Evolutionary conservation across 2,329 filamentous ascomycete species (phyloP), one percentile per base, ranked within the genome.

Genomic region (Boeremia exigua): DNA sequence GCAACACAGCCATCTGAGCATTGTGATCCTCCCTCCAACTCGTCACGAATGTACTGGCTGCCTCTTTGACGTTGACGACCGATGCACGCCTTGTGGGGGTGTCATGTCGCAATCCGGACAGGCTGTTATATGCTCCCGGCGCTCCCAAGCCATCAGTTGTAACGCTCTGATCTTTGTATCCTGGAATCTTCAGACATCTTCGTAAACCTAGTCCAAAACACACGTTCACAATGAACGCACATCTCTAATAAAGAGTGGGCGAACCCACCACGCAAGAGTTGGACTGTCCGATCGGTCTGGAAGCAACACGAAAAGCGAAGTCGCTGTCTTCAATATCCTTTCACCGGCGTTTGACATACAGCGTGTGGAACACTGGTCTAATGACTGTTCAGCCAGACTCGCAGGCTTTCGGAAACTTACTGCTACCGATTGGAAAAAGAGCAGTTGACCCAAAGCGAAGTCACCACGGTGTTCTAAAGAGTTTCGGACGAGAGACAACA

Each of bases 1-100:
- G 32, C 25, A 33, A n/a, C 23, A 37, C 27, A 15, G 30, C 14
- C 19, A 6, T 10, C 19, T 23, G 19, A 23, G 2, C 6, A 12
- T 14, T 9, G 17, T 19, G 8, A 29, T 17, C 33, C 14, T 19
- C 30, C 15, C 27, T 29, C 11, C 12, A 17, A 19, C 14, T 28
- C 15, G n/a, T 30, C 19, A 17, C 6, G 14, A 10, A 27, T 3
- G 10, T 28, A 2, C 17, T 29, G n/a, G 4, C 11, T 15, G 17
- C n/a, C 12, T 15, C 29, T 17, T 11, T 15, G 25, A 23, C 19
- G 7, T 30, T 27, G 11, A 38, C 14, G 4, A n/a, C 25, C 19
- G 25, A 29, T 28, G 46, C 45, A 47, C 53, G 46, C 29, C 40
- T 49, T 55, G 29, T 28, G 15, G 29, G 52, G 40, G 14, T 48